Base-by-base conservation (phyloP, 225 moss, liverwort and hornwort species). In the Lunularia cruciata region DNA sequence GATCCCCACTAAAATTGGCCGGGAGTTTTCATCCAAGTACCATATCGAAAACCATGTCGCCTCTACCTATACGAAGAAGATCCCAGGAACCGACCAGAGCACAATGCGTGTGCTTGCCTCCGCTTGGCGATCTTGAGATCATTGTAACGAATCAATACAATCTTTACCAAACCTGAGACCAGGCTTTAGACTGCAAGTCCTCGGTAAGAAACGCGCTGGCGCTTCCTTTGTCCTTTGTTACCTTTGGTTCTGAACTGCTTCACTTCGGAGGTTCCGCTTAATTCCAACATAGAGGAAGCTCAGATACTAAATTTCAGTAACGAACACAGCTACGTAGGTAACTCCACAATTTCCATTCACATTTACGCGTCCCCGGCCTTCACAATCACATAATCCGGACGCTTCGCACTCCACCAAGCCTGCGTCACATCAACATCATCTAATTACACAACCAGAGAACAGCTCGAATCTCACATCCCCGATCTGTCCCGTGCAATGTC, bases 91-190 rank as follows among this genome's bases (percentile, higher is more conserved):
- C 8, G 49, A 49, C 32, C 9, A 52, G 19, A 51, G 51, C 3
- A 3, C 30, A 35, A 51, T 51, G 35, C 48, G 13, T 15, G 51
- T 22, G 34, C 67, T 35, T 49, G 67, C 67, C 67, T 67, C 34
- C 33, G 25, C 51, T 49, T 34, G 14, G 23, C 26, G n/a, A 35
- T 33, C 20, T 22, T 31, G 49, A 63, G 40, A 43, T 36, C 67
- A 67, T 67, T 52, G 67, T 67, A 34, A 10, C 49, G 34, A 67
- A 20, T 34, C 49, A 34, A 4, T 31, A 51, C 67, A 67, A 67
- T 67, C 49, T 13, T 23, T 34, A 32, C 20, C 27, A 48, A 51
- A 32, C 51, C 34, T 23, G 49, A 36, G 49, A 11, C 12, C 49
- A 52, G 8, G 20, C 8, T 25, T 14, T 28, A 38, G 35, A 67